Evolutionary conservation across 2,329 filamentous ascomycete species (phyloP), one percentile per base, ranked within the genome.

Genomic region (Leptodontidium sp.): DNA sequence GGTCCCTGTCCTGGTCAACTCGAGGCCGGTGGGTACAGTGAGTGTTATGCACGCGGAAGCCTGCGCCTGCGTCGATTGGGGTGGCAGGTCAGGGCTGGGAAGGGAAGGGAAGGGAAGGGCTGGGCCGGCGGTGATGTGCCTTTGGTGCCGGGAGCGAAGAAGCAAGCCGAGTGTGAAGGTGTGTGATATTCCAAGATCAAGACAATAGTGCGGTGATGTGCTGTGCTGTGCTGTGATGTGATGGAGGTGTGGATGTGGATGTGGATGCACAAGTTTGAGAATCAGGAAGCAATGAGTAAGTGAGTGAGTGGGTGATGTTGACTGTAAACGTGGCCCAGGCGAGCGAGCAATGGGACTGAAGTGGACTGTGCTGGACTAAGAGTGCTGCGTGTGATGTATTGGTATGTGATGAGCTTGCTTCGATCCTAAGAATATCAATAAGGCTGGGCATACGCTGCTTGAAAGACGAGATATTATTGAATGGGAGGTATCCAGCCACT

Each of bases 401-500:
- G 55, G 17, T 45, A 59, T 5, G 38, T 58, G 38, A 59, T 45
- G 38, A 35, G 45, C 21, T 59, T 21, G 59, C 59, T 21, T 47
- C 21, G 45, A 2, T 50, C 47, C 47, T 47, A 62, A 62, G 59
- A 49, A 50, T 29, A 32, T 50, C 59, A 62, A 50, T 38, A 62
- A 50, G 24, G 24, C 59, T 50, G 59, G 59, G 59, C 59, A 62
- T 38, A 12, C 59, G 59, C 59, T 49, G 59, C 59, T 62, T 49
- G 21, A 50, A 62, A 29, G 43, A 62, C 8, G 12, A 9, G 11
- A 40, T 15, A 45, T 43, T 40, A 43, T 21, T 26, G 35, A 43
- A 45, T 45, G 57, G 32, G 43, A 40, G 21, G 29, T 15, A 58
- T 40, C 38, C 55, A 43, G 21, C n/a, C 35, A 43, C 35, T 9